phyloP scores from a whole-genome alignment of 345 rosid species.

The Linum lewisii region DNA sequence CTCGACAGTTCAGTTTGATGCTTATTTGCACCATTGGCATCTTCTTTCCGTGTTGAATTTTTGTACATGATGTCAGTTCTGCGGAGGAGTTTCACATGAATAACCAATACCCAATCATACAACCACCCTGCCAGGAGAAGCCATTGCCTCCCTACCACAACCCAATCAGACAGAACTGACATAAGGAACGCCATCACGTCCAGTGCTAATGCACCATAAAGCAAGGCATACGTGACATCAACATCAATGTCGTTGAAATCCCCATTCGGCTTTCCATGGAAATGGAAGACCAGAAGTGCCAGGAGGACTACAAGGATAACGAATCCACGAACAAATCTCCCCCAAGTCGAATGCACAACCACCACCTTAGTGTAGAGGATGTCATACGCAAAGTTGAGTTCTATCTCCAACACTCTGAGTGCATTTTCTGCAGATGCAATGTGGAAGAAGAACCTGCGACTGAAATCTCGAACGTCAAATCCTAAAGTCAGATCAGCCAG shows the following conservation, averaged over 20 bases:
- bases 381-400: conserved; percentile 13
- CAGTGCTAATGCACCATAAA: conserved; percentile 37
- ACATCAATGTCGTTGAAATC: conserved; percentile 30
- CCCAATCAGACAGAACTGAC: conserved; percentile 57
- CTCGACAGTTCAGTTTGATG: conserved; percentile 23
- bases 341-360: neutral
- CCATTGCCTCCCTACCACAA: conserved; percentile 13
- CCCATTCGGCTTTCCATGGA: conserved; percentile 17
- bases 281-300: conserved; percentile 29
- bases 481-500: conserved; percentile 50
- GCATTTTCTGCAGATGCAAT: neutral
- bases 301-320: conserved; percentile 23
- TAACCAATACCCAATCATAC: neutral
- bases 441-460: conserved; percentile 27
- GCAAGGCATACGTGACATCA: conserved; percentile 39
- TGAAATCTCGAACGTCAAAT: conserved; percentile 36
- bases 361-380: conserved; percentile 9
- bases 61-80: conserved; percentile 1
- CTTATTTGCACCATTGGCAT: too few species aligned
- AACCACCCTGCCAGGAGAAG: neutral
- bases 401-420: conserved; percentile 5
- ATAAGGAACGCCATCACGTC: conserved; percentile 35
- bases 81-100: conserved; percentile 13
- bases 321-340: neutral
- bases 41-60: neutral